Conservation (phyloP, 345 rosid genomes). For the Populus alba region DNA sequence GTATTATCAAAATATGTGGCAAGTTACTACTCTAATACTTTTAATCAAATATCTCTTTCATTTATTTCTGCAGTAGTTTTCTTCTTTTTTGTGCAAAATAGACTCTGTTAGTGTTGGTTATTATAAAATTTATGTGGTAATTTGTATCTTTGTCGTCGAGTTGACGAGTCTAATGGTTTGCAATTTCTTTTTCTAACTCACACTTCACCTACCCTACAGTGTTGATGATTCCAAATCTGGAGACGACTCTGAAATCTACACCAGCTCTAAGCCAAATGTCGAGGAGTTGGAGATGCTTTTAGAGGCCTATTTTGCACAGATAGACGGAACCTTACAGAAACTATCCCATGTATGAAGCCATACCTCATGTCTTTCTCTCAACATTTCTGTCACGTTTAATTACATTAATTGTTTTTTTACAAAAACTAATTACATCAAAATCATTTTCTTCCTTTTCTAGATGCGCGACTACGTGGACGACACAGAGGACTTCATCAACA, state of each 20-base stretch:
- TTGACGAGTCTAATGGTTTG: not conserved
- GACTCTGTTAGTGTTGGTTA: not conserved
- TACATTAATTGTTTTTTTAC: too few species aligned
- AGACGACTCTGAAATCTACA: conserved; percentile 14
- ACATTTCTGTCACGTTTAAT: too few species aligned
- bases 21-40: too few species aligned
- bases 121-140: not conserved
- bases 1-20: too few species aligned
- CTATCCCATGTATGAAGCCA: conserved; percentile 42
- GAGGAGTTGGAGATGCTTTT: conserved; percentile 61
- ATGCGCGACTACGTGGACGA: conserved; percentile 53
- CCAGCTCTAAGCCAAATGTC: conserved; percentile 32
- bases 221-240: conserved; percentile 28
- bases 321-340: conserved; percentile 48
- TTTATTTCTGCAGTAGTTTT: too few species aligned
- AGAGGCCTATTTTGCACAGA: conserved; percentile 56
- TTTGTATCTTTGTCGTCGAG: too few species aligned
- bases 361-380: too few species aligned
- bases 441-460: conserved; percentile 14
- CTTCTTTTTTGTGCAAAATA: too few species aligned
- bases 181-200: not conserved
- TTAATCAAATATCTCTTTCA: too few species aligned
- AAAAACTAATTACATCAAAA: not conserved
- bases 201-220: conserved; percentile 10
- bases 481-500: conserved; percentile 58